phyloP scores from a whole-genome alignment of 305 asterid species.

The Solanum aculeatissimum region DNA sequence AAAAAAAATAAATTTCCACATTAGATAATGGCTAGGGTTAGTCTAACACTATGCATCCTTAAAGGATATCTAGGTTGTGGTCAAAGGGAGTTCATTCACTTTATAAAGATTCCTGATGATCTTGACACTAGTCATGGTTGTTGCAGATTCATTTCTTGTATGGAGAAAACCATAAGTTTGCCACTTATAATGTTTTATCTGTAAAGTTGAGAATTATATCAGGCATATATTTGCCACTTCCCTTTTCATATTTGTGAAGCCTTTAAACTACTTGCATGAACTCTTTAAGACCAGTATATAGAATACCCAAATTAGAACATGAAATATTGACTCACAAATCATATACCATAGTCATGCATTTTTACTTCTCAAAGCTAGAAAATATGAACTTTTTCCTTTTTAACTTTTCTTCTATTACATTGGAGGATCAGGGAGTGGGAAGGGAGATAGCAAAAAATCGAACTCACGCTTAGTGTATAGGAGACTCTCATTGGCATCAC shows the following conservation, averaged over 20 bases:
- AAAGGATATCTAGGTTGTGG: not conserved
- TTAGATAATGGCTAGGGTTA: not conserved
- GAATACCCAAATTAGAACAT: too few species aligned
- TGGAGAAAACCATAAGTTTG: not conserved
- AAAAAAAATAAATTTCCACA: not conserved
- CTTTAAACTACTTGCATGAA: too few species aligned
- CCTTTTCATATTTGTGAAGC: too few species aligned
- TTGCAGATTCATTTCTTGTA: accelerated
- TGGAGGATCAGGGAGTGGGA: not conserved
- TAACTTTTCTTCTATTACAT: not conserved
- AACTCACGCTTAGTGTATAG: not conserved
- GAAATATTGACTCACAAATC: not conserved
- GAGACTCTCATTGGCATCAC: not conserved
- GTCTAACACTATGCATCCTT: accelerated
- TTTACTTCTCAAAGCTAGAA: not conserved
- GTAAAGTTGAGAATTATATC: too few species aligned
- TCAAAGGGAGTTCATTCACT: not conserved
- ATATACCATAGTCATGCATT: not conserved
- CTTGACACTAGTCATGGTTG: accelerated
- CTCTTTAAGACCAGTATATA: too few species aligned
- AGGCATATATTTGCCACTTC: too few species aligned
- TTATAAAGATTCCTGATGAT: not conserved
- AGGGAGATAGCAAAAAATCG: not conserved
- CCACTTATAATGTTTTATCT: too few species aligned
- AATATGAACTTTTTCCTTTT: not conserved